Evolutionary conservation across 805 yeast species (phyloP), one percentile per base, ranked within the genome.

Genomic region (Kregervanrija fluxuum): DNA sequence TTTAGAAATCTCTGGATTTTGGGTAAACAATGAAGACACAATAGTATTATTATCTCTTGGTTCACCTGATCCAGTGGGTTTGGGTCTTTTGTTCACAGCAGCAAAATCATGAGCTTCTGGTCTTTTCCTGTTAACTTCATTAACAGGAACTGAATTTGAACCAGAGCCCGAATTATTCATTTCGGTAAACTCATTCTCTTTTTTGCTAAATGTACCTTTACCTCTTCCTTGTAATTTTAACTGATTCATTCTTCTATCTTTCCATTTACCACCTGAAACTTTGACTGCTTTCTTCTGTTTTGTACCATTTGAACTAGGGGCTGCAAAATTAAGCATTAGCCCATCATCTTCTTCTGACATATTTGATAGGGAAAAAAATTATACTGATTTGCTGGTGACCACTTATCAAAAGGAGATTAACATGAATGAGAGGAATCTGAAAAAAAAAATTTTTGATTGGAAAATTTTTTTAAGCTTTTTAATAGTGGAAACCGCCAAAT

Each of bases 11-110:
- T 74, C 82, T 8, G 82, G 78, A 49, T 82, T 79, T 2, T 84
- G 76, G 0, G 90, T 75, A 70, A 91, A 91, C 42, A 91, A 67
- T 1, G 97, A 91, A 0, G 97, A 86, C 3, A 91, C 88, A 54
- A 81, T 80, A 8, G 91, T 79, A 51, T 75, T 74, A 50, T 74
- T 69, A 46, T 68, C 71, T 4, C 82, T 82, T 6, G 79, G 80
- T 42, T 58, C 57, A 50, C 70, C 74, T 5, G 48, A 62, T 48
- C 62, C 64, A 49, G 68, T 69, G 8, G 28, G 28, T 47, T 33
- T 46, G 41, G 35, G 45, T 49, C 45, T 46, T 42, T 37, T 46
- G 28, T 45, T 15, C 11, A 33, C 16, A 11, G 40, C 22, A 13
- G 42, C 28, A 12, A 33, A 17, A 12, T 34, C 48, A 38, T 41